Base-by-base conservation (phyloP, 495 filamentous ascomycete species). In the Penicillium paradoxum region DNA sequence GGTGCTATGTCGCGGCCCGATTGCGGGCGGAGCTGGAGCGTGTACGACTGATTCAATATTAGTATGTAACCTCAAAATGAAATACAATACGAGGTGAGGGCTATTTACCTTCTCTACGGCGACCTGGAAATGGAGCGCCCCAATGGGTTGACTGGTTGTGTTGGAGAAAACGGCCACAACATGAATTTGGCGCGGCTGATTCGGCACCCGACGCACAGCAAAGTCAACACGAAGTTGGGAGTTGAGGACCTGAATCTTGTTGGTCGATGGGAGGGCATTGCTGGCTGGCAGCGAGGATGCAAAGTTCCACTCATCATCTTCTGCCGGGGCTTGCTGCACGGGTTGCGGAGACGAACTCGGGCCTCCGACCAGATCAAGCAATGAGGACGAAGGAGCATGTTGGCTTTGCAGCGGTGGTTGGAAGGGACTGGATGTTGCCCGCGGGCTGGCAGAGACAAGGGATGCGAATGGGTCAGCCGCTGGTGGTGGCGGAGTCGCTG, bases 281-380 rank as follows among this genome's bases (percentile, higher is more conserved):
- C 67, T 74, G 24, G 86, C 82, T 0, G 91, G 91, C 3, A 97
- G 73, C 0, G 93, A 88, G 4, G 93, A 97, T 7, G 88, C 79
- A 62, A 97, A 98, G 32, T 84, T 83, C 93, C 93, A 98, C 59
- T 98, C 93, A 55, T 98, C 93, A 46, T 84, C 75, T 57, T 63
- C 72, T 24, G 55, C 54, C 10, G 51, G 49, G 29, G 70, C 65
- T 53, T 68, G 56, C 15, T 59, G 55, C 45, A 69, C 60, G 17
- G 52, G 53, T 50, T 61, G 60, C 36, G 49, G 52, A 19, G 62
- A 46, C 21, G 65, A 48, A 39, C 49, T 51, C 4, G 56, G 45
- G 11, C 57, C 55, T 38, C 60, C 71, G 6, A 54, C 57, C 18
- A 79, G 63, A 53, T 78, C 73, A 39, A 81, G 71, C 25, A 80